phyloP scores from a whole-genome alignment of 2,329 filamentous ascomycete species.

The Cladorrhinum sp. region DNA sequence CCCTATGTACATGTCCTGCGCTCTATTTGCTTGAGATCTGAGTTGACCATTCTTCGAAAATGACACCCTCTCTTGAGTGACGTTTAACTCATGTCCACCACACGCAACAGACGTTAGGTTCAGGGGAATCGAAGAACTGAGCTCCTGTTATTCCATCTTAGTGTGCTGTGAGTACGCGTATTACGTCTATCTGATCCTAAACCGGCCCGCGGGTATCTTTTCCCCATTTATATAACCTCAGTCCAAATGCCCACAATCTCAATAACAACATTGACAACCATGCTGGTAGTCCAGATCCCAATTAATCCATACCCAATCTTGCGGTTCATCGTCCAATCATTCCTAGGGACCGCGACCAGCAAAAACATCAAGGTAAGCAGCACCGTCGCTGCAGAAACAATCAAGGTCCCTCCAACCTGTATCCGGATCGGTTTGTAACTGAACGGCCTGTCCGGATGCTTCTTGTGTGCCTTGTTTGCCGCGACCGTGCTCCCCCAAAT shows the following conservation, averaged over 20 bases:
- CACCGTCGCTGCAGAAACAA: constrained; percentile 82
- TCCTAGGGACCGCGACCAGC: constrained; percentile 76
- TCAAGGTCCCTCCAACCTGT: constrained; percentile 76
- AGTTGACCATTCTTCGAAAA: background rate
- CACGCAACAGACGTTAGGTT: too few species aligned
- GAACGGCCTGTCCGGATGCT: constrained; percentile 63
- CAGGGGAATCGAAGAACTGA: too few species aligned
- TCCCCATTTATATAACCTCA: constrained; percentile 32
- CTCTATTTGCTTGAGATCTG: background rate
- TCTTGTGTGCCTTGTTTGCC: constrained; percentile 61
- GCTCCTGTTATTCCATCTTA: background rate
- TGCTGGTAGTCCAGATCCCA: constrained; percentile 75
- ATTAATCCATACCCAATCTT: constrained; percentile 81
- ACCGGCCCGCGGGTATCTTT: background rate
- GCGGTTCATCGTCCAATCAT: constrained; percentile 80
- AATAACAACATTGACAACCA: constrained; percentile 73
- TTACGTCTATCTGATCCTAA: too few species aligned
- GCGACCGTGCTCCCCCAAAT: constrained; percentile 78
- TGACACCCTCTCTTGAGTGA: background rate
- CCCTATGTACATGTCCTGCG: background rate
- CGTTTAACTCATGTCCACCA: background rate
- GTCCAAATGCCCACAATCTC: constrained; percentile 63
- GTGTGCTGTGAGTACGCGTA: background rate
- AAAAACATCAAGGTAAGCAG: constrained; percentile 75
- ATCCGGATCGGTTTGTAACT: constrained; percentile 77